A percentile compares a stretch with the other conserved stretches of the same genome.
Evolutionary conservation across 768 basidiomycete genomes (phyloP).

Genomic region (Mycena rosella): DNA sequence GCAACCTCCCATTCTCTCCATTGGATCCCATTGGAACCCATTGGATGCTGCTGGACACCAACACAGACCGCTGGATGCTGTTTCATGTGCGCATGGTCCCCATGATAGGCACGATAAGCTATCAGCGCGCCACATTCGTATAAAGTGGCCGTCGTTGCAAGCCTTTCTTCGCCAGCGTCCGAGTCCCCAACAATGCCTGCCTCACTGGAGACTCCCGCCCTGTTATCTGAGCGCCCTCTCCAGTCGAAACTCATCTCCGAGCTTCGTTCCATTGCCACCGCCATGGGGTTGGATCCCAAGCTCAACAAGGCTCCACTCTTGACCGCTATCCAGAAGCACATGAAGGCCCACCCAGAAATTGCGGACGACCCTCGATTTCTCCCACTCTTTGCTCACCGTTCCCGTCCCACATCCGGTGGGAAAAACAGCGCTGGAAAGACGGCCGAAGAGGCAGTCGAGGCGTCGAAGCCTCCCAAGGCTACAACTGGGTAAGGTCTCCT

Average conservation of each 20-base stretch:
- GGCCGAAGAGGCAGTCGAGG: neutral
- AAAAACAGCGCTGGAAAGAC: conserved; percentile 12
- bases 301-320: neutral
- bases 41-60: too few species aligned
- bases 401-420: neutral
- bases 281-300: neutral
- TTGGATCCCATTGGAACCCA: too few species aligned
- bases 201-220: too few species aligned
- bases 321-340: neutral
- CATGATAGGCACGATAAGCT: too few species aligned
- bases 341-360: neutral
- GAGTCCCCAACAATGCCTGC: neutral
- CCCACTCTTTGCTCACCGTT: conserved; percentile 7
- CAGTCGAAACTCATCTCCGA: neutral
- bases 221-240: neutral
- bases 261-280: conserved; percentile 3
- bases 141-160: too few species aligned
- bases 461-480: neutral
- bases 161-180: too few species aligned
- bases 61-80: too few species aligned
- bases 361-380: conserved; percentile 1
- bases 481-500: conserved; percentile 10
- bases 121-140: too few species aligned
- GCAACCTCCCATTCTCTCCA: too few species aligned
- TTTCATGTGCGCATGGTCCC: too few species aligned